Evolutionary conservation across 768 basidiomycete genomes (phyloP).

Genomic region (Tricholoma sp.): DNA sequence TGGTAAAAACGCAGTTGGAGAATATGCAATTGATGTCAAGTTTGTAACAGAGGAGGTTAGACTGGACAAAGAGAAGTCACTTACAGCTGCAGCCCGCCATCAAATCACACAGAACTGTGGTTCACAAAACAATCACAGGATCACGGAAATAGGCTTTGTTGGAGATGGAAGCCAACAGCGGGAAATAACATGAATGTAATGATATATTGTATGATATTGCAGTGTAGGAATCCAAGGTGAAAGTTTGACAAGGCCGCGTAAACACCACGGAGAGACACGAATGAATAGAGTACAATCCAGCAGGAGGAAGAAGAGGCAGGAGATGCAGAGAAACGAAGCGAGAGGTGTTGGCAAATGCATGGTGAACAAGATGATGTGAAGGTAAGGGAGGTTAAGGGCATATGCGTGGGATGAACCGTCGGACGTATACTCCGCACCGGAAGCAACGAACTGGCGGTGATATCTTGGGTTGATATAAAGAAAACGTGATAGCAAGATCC

Average conservation of each 20-base stretch:
- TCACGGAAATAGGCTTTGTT: neutral
- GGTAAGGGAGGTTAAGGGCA: neutral
- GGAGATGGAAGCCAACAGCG: neutral
- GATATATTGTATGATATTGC: slow-evolving; percentile 6
- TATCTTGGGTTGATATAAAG: neutral
- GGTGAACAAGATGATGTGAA: slow-evolving; percentile 2
- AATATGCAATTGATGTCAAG: slow-evolving; percentile 40
- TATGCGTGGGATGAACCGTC: neutral
- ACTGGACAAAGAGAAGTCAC: slow-evolving; percentile 31
- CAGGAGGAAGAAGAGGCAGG: slow-evolving; percentile 6
- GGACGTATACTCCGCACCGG: slow-evolving; percentile 11
- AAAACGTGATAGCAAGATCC: neutral
- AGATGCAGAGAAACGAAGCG: slow-evolving; percentile 6
- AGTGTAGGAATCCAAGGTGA: neutral
- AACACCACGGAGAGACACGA: slow-evolving; percentile 1
- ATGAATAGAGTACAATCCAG: slow-evolving; percentile 16
- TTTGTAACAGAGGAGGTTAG: slow-evolving; percentile 58
- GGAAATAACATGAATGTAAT: neutral
- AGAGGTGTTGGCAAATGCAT: slow-evolving; percentile 8
- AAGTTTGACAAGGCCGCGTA: slow-evolving; percentile 1
- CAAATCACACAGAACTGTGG: slow-evolving; percentile 6
- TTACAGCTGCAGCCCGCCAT: slow-evolving; percentile 9
- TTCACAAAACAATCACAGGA: neutral
- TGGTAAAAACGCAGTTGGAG: slow-evolving; percentile 30
- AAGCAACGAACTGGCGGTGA: neutral